A percentile compares a stretch with the other conserved stretches of the same genome.
These are phyloP conservation scores for Suaeda aralocaspica DNA, from an alignment of 148 eudicot species.

Conservation along the genomic window DNA sequence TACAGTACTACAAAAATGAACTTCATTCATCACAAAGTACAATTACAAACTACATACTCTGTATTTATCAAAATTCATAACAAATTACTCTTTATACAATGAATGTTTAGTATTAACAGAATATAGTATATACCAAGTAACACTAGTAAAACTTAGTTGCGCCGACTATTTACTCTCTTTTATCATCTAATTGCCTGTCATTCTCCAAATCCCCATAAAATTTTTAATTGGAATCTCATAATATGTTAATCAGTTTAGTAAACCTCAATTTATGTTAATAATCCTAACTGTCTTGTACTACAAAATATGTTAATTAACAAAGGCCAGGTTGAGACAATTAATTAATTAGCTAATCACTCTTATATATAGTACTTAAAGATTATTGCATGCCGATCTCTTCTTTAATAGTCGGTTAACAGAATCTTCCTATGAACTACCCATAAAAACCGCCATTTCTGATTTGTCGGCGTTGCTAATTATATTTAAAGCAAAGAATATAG, in stretches of 20 bases:
- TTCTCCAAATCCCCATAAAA: conserved; percentile 33
- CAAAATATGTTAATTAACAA: conserved; percentile 14
- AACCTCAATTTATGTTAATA: conserved; percentile 2
- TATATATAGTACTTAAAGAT: too few species aligned
- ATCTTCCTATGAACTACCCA: conserved; percentile 27
- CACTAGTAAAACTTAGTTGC: conserved; percentile 12
- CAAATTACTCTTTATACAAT: conserved; percentile 18
- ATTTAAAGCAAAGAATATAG: conserved; percentile 6
- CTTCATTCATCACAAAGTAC: too few species aligned
- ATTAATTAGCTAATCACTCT: conserved; percentile 16
- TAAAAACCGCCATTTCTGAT: conserved; percentile 38
- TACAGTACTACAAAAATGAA: too few species aligned
- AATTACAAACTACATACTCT: too few species aligned
- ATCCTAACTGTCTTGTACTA: conserved; percentile 26
- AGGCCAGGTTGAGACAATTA: conserved; percentile 7
- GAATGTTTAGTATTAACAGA: conserved; percentile 11
- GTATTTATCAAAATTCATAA: too few species aligned
- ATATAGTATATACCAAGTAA: background rate
- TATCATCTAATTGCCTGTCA: conserved; percentile 42
- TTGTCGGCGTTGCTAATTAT: conserved; percentile 31
- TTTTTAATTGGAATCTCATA: conserved; percentile 21
- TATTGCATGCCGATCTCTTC: conserved; percentile 11
- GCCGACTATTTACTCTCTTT: conserved; percentile 40
- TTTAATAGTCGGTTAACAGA: conserved; percentile 32
- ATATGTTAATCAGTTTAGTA: conserved; percentile 11